Evolutionary conservation across 2,329 filamentous ascomycete genomes (phyloP), one percentile per base, ranked within the genome.

Genomic region (Byssochlamys sp.): DNA sequence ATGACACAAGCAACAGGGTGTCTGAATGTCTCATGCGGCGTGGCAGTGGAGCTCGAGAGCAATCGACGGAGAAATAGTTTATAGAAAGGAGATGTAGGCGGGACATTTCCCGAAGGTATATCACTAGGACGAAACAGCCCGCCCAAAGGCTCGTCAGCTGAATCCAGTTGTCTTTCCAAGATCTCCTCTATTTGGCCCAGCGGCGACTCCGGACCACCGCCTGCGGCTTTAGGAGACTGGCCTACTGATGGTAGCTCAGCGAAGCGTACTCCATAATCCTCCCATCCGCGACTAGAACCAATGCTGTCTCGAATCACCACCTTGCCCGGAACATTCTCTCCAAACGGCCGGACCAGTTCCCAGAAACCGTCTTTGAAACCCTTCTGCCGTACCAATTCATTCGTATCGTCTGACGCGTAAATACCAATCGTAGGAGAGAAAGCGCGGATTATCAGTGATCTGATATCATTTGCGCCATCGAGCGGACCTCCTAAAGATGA

Each of bases 1-100:
- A 97, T 92, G 48, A 99, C 85, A 67, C 91, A 92, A 4, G 92
- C 91, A 25, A 97, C 92, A 0, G 95, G 94, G 70, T 99, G 94
- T 4, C 88, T 84, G 73, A 97, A 96, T 0, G 94, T 94, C 75
- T 99, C 94, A 66, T 96, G 91, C 0, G 91, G 85, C 2, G 87
- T 84, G 51, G 95, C 76, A 1, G 89, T 84, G 48, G 92, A 77
- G 12, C 88, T 87, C 0, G 91, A 96, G 7, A 99, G 77, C 45
- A 99, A 72, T 54, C 91, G 85, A 29, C 90, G 84, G 52, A 99
- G 75, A 69, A 95, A 97, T 6, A 96, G 75, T 35, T 87, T 84
- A 73, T 95, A 95, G 70, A 95, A 91, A 0, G 89, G 87, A 10
- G 89, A 91, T 0, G 86, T 82, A 11, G 78, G 59, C 25, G 71